phyloP scores from a whole-genome alignment of 2,329 filamentous ascomycete species.

The Tothia fuscella region DNA sequence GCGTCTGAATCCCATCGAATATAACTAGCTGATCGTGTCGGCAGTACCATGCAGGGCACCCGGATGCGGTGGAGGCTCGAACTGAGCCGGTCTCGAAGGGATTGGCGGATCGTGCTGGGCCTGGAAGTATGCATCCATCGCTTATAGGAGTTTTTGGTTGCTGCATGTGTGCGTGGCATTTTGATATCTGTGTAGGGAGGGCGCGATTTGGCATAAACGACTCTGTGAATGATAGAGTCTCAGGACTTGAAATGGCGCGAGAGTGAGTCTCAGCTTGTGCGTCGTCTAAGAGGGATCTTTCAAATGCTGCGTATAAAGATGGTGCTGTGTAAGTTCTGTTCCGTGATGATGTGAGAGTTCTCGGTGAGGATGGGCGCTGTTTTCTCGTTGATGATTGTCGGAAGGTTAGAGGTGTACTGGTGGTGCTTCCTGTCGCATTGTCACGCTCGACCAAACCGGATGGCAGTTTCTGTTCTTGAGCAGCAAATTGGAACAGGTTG shows the following conservation, averaged over 20 bases:
- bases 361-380: no score
- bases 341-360: neutral
- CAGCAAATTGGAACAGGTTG: no score
- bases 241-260: neutral
- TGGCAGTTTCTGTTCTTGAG: no score
- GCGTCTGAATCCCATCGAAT: neutral
- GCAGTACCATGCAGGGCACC: constrained; percentile 5
- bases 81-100: constrained; percentile 1
- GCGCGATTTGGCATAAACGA: neutral
- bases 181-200: neutral
- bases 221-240: neutral
- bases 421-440: no score
- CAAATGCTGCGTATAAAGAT: constrained; percentile 7
- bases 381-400: no score
- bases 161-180: neutral
- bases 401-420: no score
- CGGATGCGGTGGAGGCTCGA: neutral
- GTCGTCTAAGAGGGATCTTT: neutral
- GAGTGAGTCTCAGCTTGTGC: neutral
- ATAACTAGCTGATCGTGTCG: constrained; percentile 4
- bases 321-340: neutral
- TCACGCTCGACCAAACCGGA: no score
- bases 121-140: neutral
- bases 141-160: neutral
- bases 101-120: neutral